Percentiles rank a stretch among this genome's conserved stretches.
Conservation (phyloP, 1,284 basidiomycete species). For the Pyrrhoderma lamaoense region DNA sequence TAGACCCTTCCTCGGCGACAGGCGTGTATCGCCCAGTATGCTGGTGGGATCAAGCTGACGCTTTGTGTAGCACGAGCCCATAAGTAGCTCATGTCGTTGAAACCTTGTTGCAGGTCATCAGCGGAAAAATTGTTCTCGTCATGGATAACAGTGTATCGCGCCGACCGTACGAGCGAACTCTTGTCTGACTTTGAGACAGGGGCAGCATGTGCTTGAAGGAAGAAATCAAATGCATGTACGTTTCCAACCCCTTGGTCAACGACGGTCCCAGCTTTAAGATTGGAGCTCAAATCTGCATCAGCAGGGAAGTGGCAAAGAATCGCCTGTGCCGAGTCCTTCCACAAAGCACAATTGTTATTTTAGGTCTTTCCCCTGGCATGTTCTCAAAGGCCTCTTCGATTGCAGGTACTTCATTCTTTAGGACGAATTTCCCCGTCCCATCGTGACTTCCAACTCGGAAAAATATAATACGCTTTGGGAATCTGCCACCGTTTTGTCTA, state of each 20-base stretch:
- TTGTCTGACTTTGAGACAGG: no score
- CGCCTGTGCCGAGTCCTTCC: conserved; percentile 74
- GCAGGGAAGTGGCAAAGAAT: conserved; percentile 38
- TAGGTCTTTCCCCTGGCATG: conserved; percentile 50
- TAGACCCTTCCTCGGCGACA: conserved; percentile 25
- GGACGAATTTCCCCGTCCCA: conserved; percentile 36
- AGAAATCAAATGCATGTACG: conserved; percentile 26
- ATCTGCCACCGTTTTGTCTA: conserved; percentile 39
- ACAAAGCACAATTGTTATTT: conserved; percentile 64
- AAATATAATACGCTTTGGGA: conserved; percentile 60
- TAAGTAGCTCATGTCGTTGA: conserved; percentile 21
- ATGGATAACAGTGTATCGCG: conserved; percentile 24
- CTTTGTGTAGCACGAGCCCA: conserved; percentile 24
- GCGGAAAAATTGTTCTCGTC: conserved; percentile 26
- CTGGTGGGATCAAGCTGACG: conserved; percentile 24
- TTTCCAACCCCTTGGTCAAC: conserved; percentile 24
- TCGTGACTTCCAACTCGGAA: conserved; percentile 70
- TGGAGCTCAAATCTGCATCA: conserved; percentile 19
- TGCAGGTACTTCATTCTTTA: neutral
- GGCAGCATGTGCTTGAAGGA: conserved; percentile 24
- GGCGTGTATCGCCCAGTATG: conserved; percentile 22
- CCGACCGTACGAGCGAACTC: conserved; percentile 20
- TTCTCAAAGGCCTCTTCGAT: conserved; percentile 44
- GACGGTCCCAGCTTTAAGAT: conserved; percentile 25
- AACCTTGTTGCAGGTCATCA: conserved; percentile 25